These are phyloP conservation scores for Huntiella omanensis DNA, from an alignment of 2,329 filamentous ascomycete species.

Conservation along the genomic window DNA sequence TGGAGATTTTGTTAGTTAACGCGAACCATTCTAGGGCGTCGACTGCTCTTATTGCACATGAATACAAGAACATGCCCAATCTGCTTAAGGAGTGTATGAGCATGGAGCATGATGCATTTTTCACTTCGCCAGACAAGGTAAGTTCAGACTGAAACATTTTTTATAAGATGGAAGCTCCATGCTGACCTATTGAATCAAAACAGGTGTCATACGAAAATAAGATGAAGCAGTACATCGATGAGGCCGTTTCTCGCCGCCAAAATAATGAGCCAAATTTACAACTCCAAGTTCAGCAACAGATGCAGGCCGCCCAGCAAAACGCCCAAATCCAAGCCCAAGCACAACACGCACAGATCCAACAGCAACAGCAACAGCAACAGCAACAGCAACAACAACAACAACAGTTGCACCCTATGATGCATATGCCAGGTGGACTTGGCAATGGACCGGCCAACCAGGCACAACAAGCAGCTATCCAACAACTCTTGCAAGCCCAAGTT, in stretches of 20 bases:
- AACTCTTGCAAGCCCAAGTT: no score
- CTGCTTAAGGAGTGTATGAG: slow-evolving; percentile 20
- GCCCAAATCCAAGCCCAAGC: slow-evolving; percentile 11
- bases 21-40: not conserved
- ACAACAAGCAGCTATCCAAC: no score
- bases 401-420: slow-evolving; percentile 21
- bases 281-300: not conserved
- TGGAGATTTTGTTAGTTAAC: not conserved
- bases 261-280: slow-evolving; percentile 28
- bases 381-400: slow-evolving; percentile 13
- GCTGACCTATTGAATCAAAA: not conserved
- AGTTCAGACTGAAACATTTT: slow-evolving; percentile 9
- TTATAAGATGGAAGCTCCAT: not conserved
- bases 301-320: slow-evolving; percentile 11
- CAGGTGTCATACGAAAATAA: slow-evolving; percentile 32
- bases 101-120: slow-evolving; percentile 30
- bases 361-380: slow-evolving; percentile 13
- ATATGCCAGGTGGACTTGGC: slow-evolving; percentile 14
- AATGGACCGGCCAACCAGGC: not conserved
- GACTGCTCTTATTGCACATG: not conserved
- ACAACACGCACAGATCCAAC: slow-evolving; percentile 16
- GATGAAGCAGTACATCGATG: slow-evolving; percentile 26
- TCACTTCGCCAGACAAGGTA: slow-evolving; percentile 30
- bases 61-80: not conserved
- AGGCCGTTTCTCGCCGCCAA: slow-evolving; percentile 32